These are phyloP conservation scores for Cladophialophora bantiana DNA, from an alignment of 2,329 filamentous ascomycete species.

Conservation along the genomic window DNA sequence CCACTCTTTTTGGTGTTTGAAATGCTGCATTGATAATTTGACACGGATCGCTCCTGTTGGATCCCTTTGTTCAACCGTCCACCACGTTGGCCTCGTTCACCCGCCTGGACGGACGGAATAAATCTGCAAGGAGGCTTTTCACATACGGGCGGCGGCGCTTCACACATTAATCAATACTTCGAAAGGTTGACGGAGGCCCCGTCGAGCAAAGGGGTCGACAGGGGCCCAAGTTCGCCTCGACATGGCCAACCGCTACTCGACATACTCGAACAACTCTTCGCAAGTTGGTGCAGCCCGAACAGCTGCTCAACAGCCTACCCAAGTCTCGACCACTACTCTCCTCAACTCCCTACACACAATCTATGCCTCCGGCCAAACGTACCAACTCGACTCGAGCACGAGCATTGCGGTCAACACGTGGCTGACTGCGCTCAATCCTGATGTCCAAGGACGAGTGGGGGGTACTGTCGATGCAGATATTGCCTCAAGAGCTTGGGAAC, in stretches of 20 bases:
- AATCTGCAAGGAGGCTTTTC: neutral
- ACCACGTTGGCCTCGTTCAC: neutral
- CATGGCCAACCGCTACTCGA: constrained; percentile 68
- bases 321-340: constrained; percentile 90
- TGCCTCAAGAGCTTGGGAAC: constrained; percentile 88
- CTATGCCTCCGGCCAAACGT: constrained; percentile 82
- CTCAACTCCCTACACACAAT: constrained; percentile 91
- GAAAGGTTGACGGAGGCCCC: constrained; percentile 24
- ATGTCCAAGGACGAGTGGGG: constrained; percentile 72
- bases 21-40: constrained; percentile 19
- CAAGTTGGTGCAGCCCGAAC: constrained; percentile 62
- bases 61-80: constrained; percentile 13
- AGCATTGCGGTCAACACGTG: constrained; percentile 95
- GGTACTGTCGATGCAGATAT: constrained; percentile 82
- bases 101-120: neutral
- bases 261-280: constrained; percentile 67
- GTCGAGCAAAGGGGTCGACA: constrained; percentile 34
- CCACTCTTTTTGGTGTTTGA: constrained; percentile 2
- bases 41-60: neutral
- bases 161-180: neutral
- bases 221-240: constrained; percentile 27
- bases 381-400: constrained; percentile 85
- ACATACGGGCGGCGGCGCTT: neutral
- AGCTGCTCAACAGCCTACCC: constrained; percentile 72
- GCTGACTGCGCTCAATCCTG: constrained; percentile 78